phyloP scores from a whole-genome alignment of 1,284 basidiomycete genomes.

The Coriolopsis trogii region DNA sequence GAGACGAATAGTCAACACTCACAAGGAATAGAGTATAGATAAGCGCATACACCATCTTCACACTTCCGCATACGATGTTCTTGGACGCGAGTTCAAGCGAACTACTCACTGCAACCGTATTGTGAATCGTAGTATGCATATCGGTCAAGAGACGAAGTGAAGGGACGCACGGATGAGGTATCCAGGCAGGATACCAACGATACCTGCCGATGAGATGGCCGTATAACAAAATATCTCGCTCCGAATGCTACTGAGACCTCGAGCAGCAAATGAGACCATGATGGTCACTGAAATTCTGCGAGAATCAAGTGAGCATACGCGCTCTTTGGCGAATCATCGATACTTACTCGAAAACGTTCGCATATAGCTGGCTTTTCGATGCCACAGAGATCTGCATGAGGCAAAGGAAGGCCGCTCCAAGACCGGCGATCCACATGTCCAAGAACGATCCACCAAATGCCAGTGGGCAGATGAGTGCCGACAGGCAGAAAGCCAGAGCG shows the following conservation, averaged over 20 bases:
- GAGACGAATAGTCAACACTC: neutral
- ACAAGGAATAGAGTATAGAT: slow-evolving; percentile 85
- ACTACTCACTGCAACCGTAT: slow-evolving; percentile 65
- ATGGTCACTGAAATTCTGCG: slow-evolving; percentile 81
- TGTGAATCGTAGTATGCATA: neutral
- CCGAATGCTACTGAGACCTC: slow-evolving; percentile 77
- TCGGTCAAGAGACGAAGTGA: too few species aligned
- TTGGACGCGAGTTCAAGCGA: slow-evolving; percentile 88
- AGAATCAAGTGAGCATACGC: neutral
- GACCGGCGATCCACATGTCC: slow-evolving; percentile 81
- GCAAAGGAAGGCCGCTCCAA: slow-evolving; percentile 64
- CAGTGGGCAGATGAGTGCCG: slow-evolving; percentile 77
- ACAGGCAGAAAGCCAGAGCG: slow-evolving; percentile 69
- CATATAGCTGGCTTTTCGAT: slow-evolving; percentile 75
- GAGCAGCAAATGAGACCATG: slow-evolving; percentile 77
- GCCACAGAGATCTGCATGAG: slow-evolving; percentile 75
- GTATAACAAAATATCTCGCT: slow-evolving; percentile 84
- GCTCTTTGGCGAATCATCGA: slow-evolving; percentile 5
- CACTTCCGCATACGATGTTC: slow-evolving; percentile 85
- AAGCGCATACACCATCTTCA: slow-evolving; percentile 89
- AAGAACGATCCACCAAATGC: slow-evolving; percentile 85
- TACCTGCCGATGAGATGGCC: slow-evolving; percentile 81
- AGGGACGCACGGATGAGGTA: slow-evolving; percentile 81
- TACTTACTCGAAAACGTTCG: slow-evolving; percentile 87
- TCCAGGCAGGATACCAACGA: slow-evolving; percentile 82